Conservation (phyloP, 441 rosid genomes). For the Cnidoscolus chayamansa region DNA sequence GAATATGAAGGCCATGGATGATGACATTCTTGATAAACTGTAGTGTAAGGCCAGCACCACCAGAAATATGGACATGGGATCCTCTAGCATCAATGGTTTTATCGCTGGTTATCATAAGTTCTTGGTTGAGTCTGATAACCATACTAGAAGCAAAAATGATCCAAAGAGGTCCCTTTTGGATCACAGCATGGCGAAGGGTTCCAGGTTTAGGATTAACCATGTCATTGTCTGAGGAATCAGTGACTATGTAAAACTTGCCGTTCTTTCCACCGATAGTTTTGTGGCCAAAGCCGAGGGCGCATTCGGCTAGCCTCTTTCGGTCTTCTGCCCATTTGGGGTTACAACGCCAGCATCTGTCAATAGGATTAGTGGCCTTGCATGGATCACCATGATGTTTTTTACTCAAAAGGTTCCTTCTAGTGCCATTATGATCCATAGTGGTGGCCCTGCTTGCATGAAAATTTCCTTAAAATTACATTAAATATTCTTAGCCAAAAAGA, state of each 20-base stretch:
- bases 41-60: constrained; percentile 60
- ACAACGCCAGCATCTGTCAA: constrained; percentile 72
- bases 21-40: constrained; percentile 60
- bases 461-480: too few relatives aligned
- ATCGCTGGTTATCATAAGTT: constrained; percentile 51
- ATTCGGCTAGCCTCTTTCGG: constrained; percentile 57
- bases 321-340: constrained; percentile 47
- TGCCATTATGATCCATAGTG: constrained; percentile 5
- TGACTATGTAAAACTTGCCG: constrained; percentile 65
- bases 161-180: constrained; percentile 74
- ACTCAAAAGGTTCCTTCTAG: constrained; percentile 14
- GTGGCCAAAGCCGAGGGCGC: constrained; percentile 80
- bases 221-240: constrained; percentile 69
- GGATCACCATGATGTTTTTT: neutral
- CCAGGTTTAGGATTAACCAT: constrained; percentile 72
- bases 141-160: constrained; percentile 66
- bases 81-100: constrained; percentile 83
- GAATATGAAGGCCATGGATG: constrained; percentile 56
- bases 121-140: constrained; percentile 67
- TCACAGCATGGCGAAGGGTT: constrained; percentile 82
- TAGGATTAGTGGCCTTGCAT: constrained; percentile 42
- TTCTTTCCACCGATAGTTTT: constrained; percentile 66
- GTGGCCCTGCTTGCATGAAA: constrained; percentile 24
- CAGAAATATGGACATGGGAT: constrained; percentile 44
- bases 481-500: too few relatives aligned